Evolutionary conservation across 2,329 filamentous ascomycete genomes (phyloP).

Genomic region (Xenosphaeropsis pyriputrescens): DNA sequence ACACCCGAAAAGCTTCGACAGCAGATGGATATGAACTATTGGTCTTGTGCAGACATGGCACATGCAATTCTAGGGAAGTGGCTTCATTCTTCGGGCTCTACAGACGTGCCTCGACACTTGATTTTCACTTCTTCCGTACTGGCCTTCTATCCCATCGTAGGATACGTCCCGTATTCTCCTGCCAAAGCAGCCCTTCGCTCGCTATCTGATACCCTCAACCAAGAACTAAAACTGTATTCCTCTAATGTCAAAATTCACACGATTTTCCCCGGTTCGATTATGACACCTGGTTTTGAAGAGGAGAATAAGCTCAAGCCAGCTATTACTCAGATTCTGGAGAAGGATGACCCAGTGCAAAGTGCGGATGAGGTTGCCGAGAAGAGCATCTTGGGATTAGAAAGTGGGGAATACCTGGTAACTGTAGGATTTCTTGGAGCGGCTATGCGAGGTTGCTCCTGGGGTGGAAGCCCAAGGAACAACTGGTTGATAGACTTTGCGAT

Average conservation of each 20-base stretch:
- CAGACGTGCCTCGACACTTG: constrained; percentile 53
- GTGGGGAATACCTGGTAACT: constrained; percentile 65
- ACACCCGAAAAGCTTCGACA: constrained; percentile 48
- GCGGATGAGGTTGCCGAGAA: constrained; percentile 62
- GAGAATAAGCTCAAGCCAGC: constrained; percentile 72
- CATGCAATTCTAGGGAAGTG: constrained; percentile 66
- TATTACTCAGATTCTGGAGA: constrained; percentile 66
- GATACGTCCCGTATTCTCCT: constrained; percentile 74
- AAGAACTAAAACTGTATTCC: constrained; percentile 80
- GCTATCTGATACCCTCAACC: constrained; percentile 68
- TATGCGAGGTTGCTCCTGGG: constrained; percentile 49
- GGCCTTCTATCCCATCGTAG: constrained; percentile 63
- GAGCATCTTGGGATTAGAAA: constrained; percentile 62
- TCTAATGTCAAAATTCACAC: constrained; percentile 68
- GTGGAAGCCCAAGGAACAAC: constrained; percentile 40
- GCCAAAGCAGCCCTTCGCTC: constrained; percentile 75
- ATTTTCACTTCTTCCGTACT: constrained; percentile 73
- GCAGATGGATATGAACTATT: constrained; percentile 92
- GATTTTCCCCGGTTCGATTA: constrained; percentile 74
- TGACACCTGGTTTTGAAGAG: constrained; percentile 55
- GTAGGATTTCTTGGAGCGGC: constrained; percentile 57
- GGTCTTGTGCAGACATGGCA: constrained; percentile 72
- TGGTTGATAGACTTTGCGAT: constrained; percentile 44
- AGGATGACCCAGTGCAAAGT: constrained; percentile 65
- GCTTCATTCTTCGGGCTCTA: constrained; percentile 37